Conservation (phyloP, 352 stramenopile species). For the Pythium vanterpoolii region DNA sequence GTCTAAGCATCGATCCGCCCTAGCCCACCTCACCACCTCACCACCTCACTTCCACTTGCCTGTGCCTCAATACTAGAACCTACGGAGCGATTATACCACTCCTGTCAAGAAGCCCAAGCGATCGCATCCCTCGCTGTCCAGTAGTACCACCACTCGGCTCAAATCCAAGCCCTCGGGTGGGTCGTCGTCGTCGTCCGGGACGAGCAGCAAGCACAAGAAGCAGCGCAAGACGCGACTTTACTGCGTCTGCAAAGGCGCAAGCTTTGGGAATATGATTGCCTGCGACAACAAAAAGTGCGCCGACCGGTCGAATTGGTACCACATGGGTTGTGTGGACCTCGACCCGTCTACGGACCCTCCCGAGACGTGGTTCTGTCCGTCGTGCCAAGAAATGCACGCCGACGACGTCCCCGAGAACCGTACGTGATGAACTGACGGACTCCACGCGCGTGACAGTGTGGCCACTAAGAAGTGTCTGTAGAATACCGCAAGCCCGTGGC, state of each 20-base stretch:
- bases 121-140: neutral
- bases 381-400: slow-evolving; percentile 48
- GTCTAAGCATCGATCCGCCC: no score
- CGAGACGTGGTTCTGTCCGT: slow-evolving; percentile 75
- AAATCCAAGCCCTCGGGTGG: slow-evolving; percentile 5
- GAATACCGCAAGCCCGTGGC: slow-evolving; percentile 79
- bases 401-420: slow-evolving; percentile 67
- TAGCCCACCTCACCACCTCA: no score
- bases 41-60: no score
- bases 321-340: slow-evolving; percentile 71
- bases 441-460: neutral
- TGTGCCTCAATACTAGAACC: neutral
- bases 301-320: slow-evolving; percentile 83
- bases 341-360: slow-evolving; percentile 45
- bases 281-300: slow-evolving; percentile 79
- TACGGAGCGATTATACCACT: neutral
- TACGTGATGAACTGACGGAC: slow-evolving; percentile 26
- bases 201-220: slow-evolving; percentile 41
- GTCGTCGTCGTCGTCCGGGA: neutral
- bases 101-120: slow-evolving; percentile 8
- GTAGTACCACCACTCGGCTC: neutral
- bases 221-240: slow-evolving; percentile 70
- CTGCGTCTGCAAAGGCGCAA: slow-evolving; percentile 71
- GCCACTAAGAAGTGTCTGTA: slow-evolving; percentile 14
- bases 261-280: slow-evolving; percentile 81